phyloP scores from a whole-genome alignment of 2,329 filamentous ascomycete species.

The Xylaria multiplex region DNA sequence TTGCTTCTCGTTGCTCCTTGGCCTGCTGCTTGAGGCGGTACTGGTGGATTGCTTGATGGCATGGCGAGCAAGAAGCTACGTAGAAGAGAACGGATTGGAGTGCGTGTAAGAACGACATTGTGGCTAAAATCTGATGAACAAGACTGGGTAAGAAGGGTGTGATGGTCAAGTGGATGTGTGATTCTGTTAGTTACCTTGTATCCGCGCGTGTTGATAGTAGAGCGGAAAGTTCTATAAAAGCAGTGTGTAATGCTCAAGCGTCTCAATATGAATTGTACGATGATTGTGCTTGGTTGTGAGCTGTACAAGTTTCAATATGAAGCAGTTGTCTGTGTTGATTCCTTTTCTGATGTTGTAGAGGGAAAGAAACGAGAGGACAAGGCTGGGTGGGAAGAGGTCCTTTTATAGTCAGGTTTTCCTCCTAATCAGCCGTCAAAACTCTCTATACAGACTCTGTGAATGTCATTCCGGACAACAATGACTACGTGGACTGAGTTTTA shows the following conservation, averaged over 20 bases:
- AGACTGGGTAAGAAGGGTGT: background rate
- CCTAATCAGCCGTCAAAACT: background rate
- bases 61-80: constrained; percentile 80
- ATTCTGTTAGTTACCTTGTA: background rate
- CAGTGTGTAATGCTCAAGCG: background rate
- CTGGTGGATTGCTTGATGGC: constrained; percentile 74
- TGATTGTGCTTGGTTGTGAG: constrained; percentile 5
- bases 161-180: too few species aligned
- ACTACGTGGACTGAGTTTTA: background rate
- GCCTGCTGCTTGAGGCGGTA: constrained; percentile 77
- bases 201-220: background rate
- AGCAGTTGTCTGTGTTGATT: constrained; percentile 2
- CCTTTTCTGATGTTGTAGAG: background rate
- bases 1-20: constrained; percentile 68
- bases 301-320: constrained; percentile 4
- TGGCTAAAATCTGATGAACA: background rate
- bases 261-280: constrained; percentile 5
- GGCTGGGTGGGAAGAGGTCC: background rate
- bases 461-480: too few species aligned
- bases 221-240: background rate
- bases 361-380: background rate
- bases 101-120: constrained; percentile 66
- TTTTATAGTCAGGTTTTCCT: background rate
- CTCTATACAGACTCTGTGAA: too few species aligned
- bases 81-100: constrained; percentile 83